Evolutionary conservation across 139 green algal species (phyloP), one percentile per base, ranked within the genome.

Genomic region (Coccomyxa sp.): DNA sequence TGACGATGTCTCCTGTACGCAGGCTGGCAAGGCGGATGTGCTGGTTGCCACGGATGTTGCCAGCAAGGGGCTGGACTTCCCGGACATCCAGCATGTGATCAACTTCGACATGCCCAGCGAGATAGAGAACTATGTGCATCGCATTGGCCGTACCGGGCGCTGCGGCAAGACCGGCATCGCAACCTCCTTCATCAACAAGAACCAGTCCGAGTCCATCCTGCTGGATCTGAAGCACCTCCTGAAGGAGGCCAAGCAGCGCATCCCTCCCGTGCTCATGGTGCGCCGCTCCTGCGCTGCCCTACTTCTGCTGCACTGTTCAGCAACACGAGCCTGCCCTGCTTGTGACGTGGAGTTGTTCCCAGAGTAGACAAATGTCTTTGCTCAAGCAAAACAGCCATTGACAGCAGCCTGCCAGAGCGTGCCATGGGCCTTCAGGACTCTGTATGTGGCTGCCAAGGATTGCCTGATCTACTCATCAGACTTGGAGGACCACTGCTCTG

Each of bases 31-130:
- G 33, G 95, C 95, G 85, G 96, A 99, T 79, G 96, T 99, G 84
- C 86, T 99, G 73, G 95, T 99, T 55, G 96, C 96, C 6, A 99
- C 96, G 0, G 96, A 99, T 81, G 94, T 99, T 8, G 96, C 96
- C 10, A 91, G 81, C 70, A 99, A 99, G 88, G 93, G 93, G 4
- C 86, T 96, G 68, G 92, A 96, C 84, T 96, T 96, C 82, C 87
- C 94, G 1, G 86, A 95, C 78, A 97, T 99, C 79, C 91, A 98
- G 89, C 96, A 99, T 79, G 96, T 99, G 7, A 92, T 99, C 87
- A 99, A 99, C 84, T 99, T 94, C 82, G 96, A 99, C 91, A 99
- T 99, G 96, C 96, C 96, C 1, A 86, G 93, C 41, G 96, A 99
- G 84, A 98, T 99, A 72, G 96, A 99, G 80, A 99, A 99, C 84